These are phyloP conservation scores for Calocera cornea DNA, from an alignment of 768 basidiomycete species.

Conservation along the genomic window DNA sequence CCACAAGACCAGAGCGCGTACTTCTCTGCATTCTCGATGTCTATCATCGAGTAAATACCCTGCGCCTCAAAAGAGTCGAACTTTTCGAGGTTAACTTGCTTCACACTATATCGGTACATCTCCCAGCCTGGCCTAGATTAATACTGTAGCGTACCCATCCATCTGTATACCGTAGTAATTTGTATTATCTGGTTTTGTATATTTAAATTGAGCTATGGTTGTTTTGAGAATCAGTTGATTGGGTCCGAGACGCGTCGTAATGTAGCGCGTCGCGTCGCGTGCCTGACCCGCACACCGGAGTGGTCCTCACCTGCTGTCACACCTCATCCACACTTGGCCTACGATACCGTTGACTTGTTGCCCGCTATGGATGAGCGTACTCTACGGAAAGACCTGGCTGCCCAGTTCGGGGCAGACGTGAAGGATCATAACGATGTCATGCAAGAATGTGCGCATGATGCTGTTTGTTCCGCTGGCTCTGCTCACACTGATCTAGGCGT, in stretches of 20 bases:
- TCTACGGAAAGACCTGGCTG: conserved; percentile 3
- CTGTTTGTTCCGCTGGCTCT: neutral
- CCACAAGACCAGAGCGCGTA: conserved; percentile 48
- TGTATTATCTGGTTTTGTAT: neutral
- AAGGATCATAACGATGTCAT: conserved; percentile 20
- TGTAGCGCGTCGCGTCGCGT: neutral
- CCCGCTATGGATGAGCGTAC: neutral
- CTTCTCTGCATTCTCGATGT: conserved; percentile 59
- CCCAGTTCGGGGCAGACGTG: conserved; percentile 9
- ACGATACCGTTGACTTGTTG: neutral
- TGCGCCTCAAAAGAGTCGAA: neutral
- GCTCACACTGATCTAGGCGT: conserved; percentile 21
- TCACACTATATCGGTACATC: conserved; percentile 4
- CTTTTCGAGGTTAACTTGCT: neutral
- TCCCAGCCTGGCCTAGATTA: neutral
- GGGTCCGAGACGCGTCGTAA: conserved; percentile 3
- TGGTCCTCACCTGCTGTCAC: neutral
- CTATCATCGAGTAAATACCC: conserved; percentile 29
- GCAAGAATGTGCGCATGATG: conserved; percentile 23
- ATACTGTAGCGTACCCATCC: neutral
- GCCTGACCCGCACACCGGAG: neutral
- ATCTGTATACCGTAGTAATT: neutral
- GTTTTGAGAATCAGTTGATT: neutral
- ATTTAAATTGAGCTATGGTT: neutral
- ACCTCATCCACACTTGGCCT: neutral